Evolutionary conservation across 2,329 filamentous ascomycete species (phyloP), one percentile per base, ranked within the genome.

Genomic region (Colletotrichum lupini): DNA sequence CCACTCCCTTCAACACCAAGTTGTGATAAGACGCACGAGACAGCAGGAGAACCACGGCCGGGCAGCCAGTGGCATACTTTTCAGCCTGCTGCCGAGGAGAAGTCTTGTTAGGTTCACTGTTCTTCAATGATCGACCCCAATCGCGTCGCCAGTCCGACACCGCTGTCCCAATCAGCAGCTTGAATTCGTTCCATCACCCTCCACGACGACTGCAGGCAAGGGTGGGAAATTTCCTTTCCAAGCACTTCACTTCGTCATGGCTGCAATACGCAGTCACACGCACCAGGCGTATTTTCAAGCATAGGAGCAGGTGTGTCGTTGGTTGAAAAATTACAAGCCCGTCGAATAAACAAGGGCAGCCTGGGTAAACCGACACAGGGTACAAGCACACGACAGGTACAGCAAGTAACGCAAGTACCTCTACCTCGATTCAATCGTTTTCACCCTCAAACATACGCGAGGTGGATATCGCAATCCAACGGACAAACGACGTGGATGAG

Each of bases 381-480:
- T 73, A 70, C 70, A 11, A 59, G 30, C 11, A n/a, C 11, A 26
- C 32, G 11, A 19, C 42, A 60, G n/a, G 55, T 61, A 16, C 24
- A 60, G 8, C 22, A 67, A 53, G 71, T 73, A 67, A 37, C 46
- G 9, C 49, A 67, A 57, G 72, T 74, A 74, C 68, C 35, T 30
- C 68, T 74, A 74, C 72, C 53, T 72, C 32, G 16, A 30, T 16
- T 26, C 57, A 28, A 37, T 49, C 22, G 26, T 49, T 56, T 22
- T 16, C 55, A 49, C 24, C 9, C 22, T 57, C 60, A 65, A 70
- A 52, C 67, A 60, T 4, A 55, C 46, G 46, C 49, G 19, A 52
- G 42, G 67, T 73, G 70, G 66, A 70, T 73, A 61, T 70, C 67
- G 55, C 55, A 70, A 73, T 70, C 22, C 42, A 22, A 26, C 26